Base-by-base conservation (phyloP, 306 rosid genomes). In the Cucurbita ficifolia region DNA sequence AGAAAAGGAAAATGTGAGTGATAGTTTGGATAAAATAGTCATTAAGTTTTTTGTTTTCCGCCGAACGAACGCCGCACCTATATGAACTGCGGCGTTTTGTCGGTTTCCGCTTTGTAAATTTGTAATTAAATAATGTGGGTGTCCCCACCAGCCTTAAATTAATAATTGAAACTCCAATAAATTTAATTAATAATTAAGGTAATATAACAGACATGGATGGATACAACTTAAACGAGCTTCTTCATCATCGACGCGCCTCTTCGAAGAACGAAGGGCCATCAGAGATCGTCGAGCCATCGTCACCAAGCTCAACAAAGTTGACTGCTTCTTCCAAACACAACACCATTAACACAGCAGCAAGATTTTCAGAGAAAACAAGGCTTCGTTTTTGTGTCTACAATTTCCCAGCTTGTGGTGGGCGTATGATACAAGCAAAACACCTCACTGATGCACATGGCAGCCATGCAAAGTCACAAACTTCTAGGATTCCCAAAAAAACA, bases 41-140 rank as follows among this genome's bases (percentile, higher is more conserved):
- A 38, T 56, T 38, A 36, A 18, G 1, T 1, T 29, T 40, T 40
- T 36, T 46, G 54, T 79, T 87, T 85, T 83, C 81, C 97, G 95
- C 99, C 97, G 97, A 91, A 84, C 97, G 96, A 91, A 84, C 95
- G 91, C 97, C 96, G 96, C 88, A 89, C 90, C 86, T 94, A 88
- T 92, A n/a, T n/a, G 88, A 87, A 87, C 84, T 86, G 97, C 83
- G 76, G 87, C 79, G 52, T 21, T 82, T 86, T 82, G 91, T 89
- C 82, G 89, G 80, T 48, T 86, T 85, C 81, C 75, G 74, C 75
- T 60, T 22, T 39, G 12, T 33, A 19, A 36, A 11, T 6, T 16
- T 24, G 1, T 5, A 18, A 54, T 55, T 2, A 36, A 54, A 38
- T 48, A 14, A 24, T 18, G 11, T 61, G 29, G 2, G 33, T 14